Base-by-base conservation (phyloP, 768 basidiomycete genomes). In the Macrolepiota albuminosa region DNA sequence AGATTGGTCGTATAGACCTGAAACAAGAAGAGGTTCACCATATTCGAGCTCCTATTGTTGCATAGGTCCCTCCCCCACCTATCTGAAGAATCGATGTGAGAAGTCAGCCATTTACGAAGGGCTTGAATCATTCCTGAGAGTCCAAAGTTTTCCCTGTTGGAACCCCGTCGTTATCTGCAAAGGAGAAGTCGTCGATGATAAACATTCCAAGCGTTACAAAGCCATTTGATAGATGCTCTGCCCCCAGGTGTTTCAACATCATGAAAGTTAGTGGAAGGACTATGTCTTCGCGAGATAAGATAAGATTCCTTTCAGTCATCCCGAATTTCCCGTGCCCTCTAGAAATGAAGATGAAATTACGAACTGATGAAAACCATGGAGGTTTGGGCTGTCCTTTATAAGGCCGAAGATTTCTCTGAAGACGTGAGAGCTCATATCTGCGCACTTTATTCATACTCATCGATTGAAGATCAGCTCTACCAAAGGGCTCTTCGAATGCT, bases 21-120 rank as follows among this genome's bases (percentile, higher is more conserved):
- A 16, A 9, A 9, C 26, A 31, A 50, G 43, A 39, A 29, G 34
- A 16, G 8, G 46, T 66, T 58, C 60, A 89, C 89, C 91, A 95
- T 69, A 95, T 84, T 50, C 94, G 82, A 29, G 91, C 86, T 2
- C 91, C 94, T 47, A 96, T 79, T 45, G 80, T 75, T 55, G 90
- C 89, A 71, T 90, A 91, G 0, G 88, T 91, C 3, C 94, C 94
- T 1, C 91, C 95, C 0, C 94, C 94, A 29, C 94, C 94, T 63
- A 95, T 93, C 86, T 94, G 57, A 57, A 59, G 29, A 40, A 24
- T 29, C 51, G 51, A 57, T 40, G 45, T 63, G 13, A 61, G 54
- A 29, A 50, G 37, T 46, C 29, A 45, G 48, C 6, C 16, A 40
- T 48, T 5, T 7, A 40, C 43, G 43, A 37, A 16, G 34, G 62